These are phyloP conservation scores for Magnaporthiopsis rhizophila DNA, from an alignment of 2,329 filamentous ascomycete species.

Conservation along the genomic window DNA sequence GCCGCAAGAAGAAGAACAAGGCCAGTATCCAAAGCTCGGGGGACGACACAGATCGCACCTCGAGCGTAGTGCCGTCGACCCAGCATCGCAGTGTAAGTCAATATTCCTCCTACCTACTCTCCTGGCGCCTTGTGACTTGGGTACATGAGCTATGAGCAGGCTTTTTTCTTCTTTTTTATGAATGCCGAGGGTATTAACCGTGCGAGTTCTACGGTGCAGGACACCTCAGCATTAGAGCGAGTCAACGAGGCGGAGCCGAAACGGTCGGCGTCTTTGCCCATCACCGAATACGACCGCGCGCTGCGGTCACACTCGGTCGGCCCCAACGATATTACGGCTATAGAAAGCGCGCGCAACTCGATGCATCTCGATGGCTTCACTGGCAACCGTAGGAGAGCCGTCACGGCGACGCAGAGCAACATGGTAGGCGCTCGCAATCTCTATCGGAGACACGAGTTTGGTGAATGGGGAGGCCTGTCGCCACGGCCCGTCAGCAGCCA, in stretches of 20 bases:
- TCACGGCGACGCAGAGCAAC: slow-evolving; percentile 30
- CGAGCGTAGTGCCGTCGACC: slow-evolving; percentile 17
- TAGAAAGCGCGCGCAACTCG: slow-evolving; percentile 46
- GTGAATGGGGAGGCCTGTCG: slow-evolving; percentile 45
- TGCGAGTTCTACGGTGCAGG: slow-evolving; percentile 20
- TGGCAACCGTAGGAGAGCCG: slow-evolving; percentile 28
- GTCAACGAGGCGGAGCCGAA: slow-evolving; percentile 34
- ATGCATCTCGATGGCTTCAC: slow-evolving; percentile 35
- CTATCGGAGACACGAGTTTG: slow-evolving; percentile 22
- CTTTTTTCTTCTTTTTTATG: neutral
- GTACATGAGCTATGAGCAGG: neutral
- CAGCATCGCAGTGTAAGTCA: slow-evolving; percentile 43
- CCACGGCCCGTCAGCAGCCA: slow-evolving; percentile 55
- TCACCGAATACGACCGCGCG: slow-evolving; percentile 53
- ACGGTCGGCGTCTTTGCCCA: slow-evolving; percentile 49
- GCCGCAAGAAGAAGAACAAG: slow-evolving; percentile 51
- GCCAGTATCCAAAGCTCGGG: slow-evolving; percentile 22
- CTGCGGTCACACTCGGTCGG: slow-evolving; percentile 54
- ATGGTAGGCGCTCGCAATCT: slow-evolving; percentile 27
- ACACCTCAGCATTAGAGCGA: slow-evolving; percentile 28
- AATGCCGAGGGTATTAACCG: neutral
- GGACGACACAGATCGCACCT: slow-evolving; percentile 19
- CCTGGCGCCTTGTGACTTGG: no score
- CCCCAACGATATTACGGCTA: slow-evolving; percentile 44
- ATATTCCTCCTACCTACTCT: slow-evolving; percentile 9